A percentile compares a stretch with the other conserved stretches of the same genome.
These are phyloP conservation scores for Monosporascus ibericus DNA, from an alignment of 2,329 filamentous ascomycete species.

Conservation along the genomic window DNA sequence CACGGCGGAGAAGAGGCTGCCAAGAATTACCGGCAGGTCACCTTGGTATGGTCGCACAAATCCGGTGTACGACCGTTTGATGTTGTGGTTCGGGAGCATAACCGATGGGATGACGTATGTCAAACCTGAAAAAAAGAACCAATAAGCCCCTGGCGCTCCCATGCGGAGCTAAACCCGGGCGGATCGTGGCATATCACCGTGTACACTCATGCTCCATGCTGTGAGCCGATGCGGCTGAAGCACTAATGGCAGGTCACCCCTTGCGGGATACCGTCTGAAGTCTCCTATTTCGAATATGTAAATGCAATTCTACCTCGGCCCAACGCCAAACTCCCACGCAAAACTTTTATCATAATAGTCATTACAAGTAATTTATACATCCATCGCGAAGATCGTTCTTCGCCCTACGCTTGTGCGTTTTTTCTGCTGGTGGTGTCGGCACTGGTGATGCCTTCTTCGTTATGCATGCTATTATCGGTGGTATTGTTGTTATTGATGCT, in stretches of 20 bases:
- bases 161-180: background rate
- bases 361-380: background rate
- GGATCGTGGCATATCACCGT: background rate
- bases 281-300: background rate
- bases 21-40: constrained; percentile 13
- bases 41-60: constrained; percentile 19
- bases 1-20: constrained; percentile 11
- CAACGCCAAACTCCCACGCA: background rate
- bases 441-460: background rate
- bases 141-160: background rate
- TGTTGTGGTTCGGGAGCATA: constrained; percentile 18
- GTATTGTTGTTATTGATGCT: background rate
- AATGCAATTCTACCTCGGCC: background rate
- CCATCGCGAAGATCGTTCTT: background rate
- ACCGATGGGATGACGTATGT: constrained; percentile 16
- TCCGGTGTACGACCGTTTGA: constrained; percentile 12
- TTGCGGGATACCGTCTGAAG: background rate
- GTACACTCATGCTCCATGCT: background rate
- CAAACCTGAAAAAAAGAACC: constrained; percentile 11
- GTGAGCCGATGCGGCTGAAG: background rate
- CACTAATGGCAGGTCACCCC: background rate
- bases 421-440: background rate
- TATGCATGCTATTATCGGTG: background rate
- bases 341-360: background rate
- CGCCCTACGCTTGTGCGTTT: background rate